Conservation (phyloP, 352 stramenopile species). For the Pythium chondricola region DNA sequence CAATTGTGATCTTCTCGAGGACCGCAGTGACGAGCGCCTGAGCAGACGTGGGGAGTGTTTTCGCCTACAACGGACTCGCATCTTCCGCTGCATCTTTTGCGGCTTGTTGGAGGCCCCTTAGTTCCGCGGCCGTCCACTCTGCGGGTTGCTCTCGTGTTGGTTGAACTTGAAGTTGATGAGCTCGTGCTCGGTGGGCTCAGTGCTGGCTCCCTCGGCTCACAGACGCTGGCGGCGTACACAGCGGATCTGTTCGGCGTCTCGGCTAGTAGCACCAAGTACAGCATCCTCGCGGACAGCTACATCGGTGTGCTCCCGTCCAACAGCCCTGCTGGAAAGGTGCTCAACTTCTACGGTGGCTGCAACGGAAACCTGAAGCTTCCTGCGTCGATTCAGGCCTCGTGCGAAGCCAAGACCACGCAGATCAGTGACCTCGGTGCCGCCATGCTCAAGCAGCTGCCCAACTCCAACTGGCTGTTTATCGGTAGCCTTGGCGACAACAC, state of each 20-base stretch:
- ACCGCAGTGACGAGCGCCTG: too few relatives aligned
- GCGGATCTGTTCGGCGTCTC: conserved; percentile 42
- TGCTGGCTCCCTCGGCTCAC: conserved; percentile 39
- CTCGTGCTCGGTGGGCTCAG: conserved; percentile 14
- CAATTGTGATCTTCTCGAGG: too few relatives aligned
- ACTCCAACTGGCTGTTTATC: conserved; percentile 51
- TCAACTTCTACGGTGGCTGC: conserved; percentile 51
- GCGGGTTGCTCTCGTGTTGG: too few relatives aligned
- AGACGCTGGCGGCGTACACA: conserved; percentile 36
- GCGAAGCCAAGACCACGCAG: conserved; percentile 35
- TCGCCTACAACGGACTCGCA: too few relatives aligned
- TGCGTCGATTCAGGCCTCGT: conserved; percentile 21
- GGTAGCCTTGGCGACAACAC: conserved; percentile 45
- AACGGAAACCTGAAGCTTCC: conserved; percentile 33
- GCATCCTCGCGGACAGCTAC: conserved; percentile 53
- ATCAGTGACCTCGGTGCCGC: conserved; percentile 34
- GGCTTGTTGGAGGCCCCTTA: too few relatives aligned
- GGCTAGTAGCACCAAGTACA: conserved; percentile 34
- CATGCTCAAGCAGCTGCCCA: conserved; percentile 35
- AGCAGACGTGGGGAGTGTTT: too few relatives aligned
- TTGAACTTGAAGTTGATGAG: conserved; percentile 8
- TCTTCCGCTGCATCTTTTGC: too few relatives aligned
- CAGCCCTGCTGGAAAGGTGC: conserved; percentile 31
- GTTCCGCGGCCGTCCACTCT: too few relatives aligned
- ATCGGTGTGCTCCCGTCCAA: conserved; percentile 41